phyloP scores from a whole-genome alignment of 352 stramenopile species.

The Peronospora farinosa region DNA sequence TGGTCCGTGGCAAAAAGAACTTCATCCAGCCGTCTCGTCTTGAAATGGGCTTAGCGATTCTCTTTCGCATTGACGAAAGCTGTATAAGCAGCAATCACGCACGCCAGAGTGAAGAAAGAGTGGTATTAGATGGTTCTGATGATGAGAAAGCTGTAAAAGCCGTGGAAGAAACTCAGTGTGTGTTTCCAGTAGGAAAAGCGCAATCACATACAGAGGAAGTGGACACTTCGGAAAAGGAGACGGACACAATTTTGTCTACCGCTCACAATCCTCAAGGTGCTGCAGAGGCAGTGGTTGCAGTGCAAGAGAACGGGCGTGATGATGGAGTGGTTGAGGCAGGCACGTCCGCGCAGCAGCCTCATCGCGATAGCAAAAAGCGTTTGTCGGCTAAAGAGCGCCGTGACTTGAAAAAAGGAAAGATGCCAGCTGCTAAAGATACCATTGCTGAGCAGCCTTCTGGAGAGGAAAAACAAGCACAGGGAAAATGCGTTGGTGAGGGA shows the following conservation, averaged over 20 bases:
- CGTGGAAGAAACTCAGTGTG: slow-evolving; percentile 11
- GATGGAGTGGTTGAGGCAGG: slow-evolving; percentile 15
- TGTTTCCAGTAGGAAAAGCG: slow-evolving; percentile 1
- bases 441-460: slow-evolving; percentile 10
- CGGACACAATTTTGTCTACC: background rate
- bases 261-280: background rate
- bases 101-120: slow-evolving; percentile 18
- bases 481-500: slow-evolving; percentile 30
- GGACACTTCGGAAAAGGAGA: background rate
- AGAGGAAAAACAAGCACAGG: slow-evolving; percentile 21
- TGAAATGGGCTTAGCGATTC: slow-evolving; percentile 87
- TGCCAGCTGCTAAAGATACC: slow-evolving; percentile 12
- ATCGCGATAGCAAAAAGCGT: slow-evolving; percentile 46
- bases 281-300: slow-evolving; percentile 7
- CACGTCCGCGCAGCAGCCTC: slow-evolving; percentile 2
- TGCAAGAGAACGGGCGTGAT: slow-evolving; percentile 12
- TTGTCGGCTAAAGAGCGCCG: slow-evolving; percentile 69
- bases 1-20: slow-evolving; percentile 94
- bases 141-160: slow-evolving; percentile 14
- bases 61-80: slow-evolving; percentile 89
- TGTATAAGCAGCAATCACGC: slow-evolving; percentile 55
- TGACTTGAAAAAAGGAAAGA: slow-evolving; percentile 72
- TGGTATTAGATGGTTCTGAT: slow-evolving; percentile 12
- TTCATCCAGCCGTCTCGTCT: slow-evolving; percentile 85
- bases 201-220: background rate